Evolutionary conservation across 2,329 filamentous ascomycete genomes (phyloP), one percentile per base, ranked within the genome.

Genomic region (Lecanicillium sp.): DNA sequence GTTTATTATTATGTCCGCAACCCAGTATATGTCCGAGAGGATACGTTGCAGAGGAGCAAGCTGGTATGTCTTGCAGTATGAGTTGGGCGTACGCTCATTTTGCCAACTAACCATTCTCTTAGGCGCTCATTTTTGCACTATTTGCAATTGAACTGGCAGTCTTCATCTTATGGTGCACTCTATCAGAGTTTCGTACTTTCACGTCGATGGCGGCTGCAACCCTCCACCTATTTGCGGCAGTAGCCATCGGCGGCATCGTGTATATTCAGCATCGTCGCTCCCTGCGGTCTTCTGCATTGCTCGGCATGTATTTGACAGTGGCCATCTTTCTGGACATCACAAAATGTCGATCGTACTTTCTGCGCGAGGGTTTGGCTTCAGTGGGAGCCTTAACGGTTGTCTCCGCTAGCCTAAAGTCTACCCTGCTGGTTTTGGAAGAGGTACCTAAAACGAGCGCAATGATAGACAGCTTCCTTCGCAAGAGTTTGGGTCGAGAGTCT

Each of bases 231-330:
- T 22, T 29, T 17, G 25, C 34, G 11, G 25, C 25, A 5, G 9
- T 15, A 10, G 25, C 25, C 4, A 22, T 36, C 17, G 3, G 14
- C 12, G 10, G 14, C 13, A 9, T 36, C 8, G 12, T 36, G 8
- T 7, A 17, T 29, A 11, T 42, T 0, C 60, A 64, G 40, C 62
- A 65, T 29, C 42, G 29, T 11, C 52, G 50, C 5, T 54, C 57
- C 4, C 42, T 47, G 2, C 49, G 52, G 11, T 59, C 62, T 1
- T 62, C 62, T 0, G 43, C 49, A 1, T 28, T 64, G 2, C 45
- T 64, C 17, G 49, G 44, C 20, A 14, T 39, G 3, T 65, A 57
- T 28, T 48, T 65, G 5, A 42, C 22, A n/a, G 11, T 29, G 14
- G 15, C 22, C 15, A 8, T 36, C 17, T 4, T 36, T 5, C 9